Evolutionary conservation across 2,329 filamentous ascomycete species (phyloP).

Genomic region (Corinectria fuckeliana): DNA sequence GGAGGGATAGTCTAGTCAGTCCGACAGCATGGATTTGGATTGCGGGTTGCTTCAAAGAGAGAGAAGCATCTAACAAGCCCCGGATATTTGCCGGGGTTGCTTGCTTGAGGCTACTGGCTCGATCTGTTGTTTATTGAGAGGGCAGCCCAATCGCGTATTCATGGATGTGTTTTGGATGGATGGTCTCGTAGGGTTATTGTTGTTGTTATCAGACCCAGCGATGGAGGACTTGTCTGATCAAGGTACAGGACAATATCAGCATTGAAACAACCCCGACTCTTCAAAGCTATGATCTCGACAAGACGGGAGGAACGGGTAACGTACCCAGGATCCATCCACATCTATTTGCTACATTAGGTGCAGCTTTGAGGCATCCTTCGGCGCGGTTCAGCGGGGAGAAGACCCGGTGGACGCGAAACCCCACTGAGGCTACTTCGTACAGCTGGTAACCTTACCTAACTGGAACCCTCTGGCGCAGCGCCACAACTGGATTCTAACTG

Average conservation of each 20-base stretch:
- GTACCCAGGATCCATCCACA: neutral
- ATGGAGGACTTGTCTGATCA: too few species aligned
- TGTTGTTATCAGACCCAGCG: too few species aligned
- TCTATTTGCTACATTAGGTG: too few species aligned
- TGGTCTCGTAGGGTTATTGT: too few species aligned
- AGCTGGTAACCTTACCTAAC: neutral
- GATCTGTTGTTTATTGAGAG: neutral
- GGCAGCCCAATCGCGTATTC: neutral
- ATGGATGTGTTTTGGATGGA: too few species aligned
- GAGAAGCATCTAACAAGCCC: neutral
- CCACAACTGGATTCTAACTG: too few species aligned
- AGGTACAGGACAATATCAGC: too few species aligned
- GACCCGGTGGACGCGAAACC: neutral
- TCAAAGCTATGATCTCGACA: too few species aligned
- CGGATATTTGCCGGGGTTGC: neutral
- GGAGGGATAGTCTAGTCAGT: neutral
- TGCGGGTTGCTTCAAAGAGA: conserved; percentile 5
- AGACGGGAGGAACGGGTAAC: too few species aligned
- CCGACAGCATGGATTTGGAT: neutral
- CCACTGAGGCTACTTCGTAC: neutral
- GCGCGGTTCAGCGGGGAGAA: neutral
- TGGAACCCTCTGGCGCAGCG: neutral
- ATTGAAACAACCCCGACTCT: too few species aligned
- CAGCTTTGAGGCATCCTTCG: too few species aligned
- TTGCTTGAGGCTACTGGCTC: neutral